Base-by-base conservation (phyloP, 2,329 filamentous ascomycete species). In the Parascedosporium putredinis region DNA sequence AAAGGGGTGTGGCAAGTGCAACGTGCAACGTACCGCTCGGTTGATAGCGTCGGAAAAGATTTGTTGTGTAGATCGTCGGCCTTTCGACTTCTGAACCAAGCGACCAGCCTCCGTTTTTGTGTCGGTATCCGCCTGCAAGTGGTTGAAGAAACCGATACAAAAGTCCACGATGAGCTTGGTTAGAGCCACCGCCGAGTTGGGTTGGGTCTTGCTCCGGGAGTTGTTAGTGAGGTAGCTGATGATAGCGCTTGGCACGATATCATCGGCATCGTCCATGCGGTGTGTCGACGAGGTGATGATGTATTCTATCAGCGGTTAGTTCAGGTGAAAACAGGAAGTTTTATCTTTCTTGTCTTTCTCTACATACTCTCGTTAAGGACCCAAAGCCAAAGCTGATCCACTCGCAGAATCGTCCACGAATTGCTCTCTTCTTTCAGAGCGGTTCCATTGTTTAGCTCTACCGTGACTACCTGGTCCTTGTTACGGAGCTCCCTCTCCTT, bases 331-430 rank as follows among this genome's bases (percentile, higher is more conserved):
- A 46, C 52, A 24, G 51, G 52, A 53, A n/a, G n/a, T n/a, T n/a
- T n/a, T n/a, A n/a, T n/a, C n/a, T n/a, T n/a, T n/a, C n/a, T n/a
- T n/a, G n/a, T n/a, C 7, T 3, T 27, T n/a, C 0, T 9, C 3
- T 12, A 42, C 51, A 6, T n/a, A 57, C 55, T 52, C 7, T 53
- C 34, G 5, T 33, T 49, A 23, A 57, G 49, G 0, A 49, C 40
- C 55, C 55, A 57, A 16, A 54, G n/a, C 55, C 54, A 57, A 3
- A 57, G 50, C n/a, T 57, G 53, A 18, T 51, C 49, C 3, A 57
- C 55, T 20, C 50, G 40, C 2, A 57, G 23, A 14, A 57, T 5
- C 2, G 47, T 22, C 50, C 52, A 55, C 5, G 22, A 38, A 9
- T 36, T 18, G 27, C 27, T 16, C n/a, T 38, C 14, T 4, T 3